Conservation (phyloP, 1,284 basidiomycete species). For the Grifola frondosa region DNA sequence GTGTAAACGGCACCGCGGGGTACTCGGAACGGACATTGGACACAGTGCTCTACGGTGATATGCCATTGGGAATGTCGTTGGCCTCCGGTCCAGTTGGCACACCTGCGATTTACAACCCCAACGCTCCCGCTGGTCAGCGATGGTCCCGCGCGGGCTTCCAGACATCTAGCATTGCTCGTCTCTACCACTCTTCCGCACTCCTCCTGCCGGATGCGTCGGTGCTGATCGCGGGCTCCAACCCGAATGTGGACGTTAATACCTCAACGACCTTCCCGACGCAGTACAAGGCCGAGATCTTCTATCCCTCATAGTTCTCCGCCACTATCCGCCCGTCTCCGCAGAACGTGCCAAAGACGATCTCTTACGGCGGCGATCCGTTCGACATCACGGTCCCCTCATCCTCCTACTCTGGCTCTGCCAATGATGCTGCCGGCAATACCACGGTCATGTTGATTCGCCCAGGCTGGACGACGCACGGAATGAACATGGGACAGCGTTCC, state of each 20-base stretch:
- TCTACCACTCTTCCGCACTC: conserved; percentile 90
- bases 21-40: conserved; percentile 54
- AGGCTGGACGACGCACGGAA: conserved; percentile 93
- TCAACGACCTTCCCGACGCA: conserved; percentile 78
- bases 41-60: conserved; percentile 49
- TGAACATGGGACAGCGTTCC: conserved; percentile 91
- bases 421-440: conserved; percentile 73
- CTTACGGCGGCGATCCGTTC: conserved; percentile 87
- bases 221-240: conserved; percentile 89
- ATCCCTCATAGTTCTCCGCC: conserved; percentile 81
- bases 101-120: conserved; percentile 79
- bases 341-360: conserved; percentile 71
- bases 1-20: conserved; percentile 75
- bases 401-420: conserved; percentile 66
- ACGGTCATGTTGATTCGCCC: conserved; percentile 81
- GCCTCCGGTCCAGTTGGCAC: conserved; percentile 65
- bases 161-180: conserved; percentile 64
- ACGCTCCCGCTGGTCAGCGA: conserved; percentile 57
- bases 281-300: conserved; percentile 87
- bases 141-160: conserved; percentile 73
- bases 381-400: conserved; percentile 60
- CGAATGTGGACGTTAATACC: conserved; percentile 82
- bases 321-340: conserved; percentile 68
- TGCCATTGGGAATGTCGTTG: conserved; percentile 67
- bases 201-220: conserved; percentile 88